Conservation (phyloP, 495 filamentous ascomycete genomes). For the Lindgomyces ingoldianus region DNA sequence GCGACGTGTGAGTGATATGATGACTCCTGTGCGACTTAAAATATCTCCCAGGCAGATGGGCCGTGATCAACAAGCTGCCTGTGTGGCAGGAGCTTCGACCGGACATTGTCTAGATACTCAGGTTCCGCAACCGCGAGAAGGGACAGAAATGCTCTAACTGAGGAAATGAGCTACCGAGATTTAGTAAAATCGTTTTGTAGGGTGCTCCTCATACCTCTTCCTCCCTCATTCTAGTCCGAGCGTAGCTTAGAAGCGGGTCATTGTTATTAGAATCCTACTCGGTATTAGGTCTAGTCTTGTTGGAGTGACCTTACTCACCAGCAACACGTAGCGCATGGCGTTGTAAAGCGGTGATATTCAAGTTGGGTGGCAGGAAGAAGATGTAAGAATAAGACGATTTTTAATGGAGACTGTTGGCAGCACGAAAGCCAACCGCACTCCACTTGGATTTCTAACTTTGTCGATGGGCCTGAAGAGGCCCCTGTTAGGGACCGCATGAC, state of each 20-base stretch:
- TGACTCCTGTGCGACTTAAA: not conserved
- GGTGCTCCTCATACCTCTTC: conserved; percentile 14
- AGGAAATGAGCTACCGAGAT: conserved; percentile 15
- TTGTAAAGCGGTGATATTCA: too few species aligned
- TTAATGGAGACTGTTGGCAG: too few species aligned
- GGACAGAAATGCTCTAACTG: conserved; percentile 14
- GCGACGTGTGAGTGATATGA: too few species aligned
- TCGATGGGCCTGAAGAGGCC: too few species aligned
- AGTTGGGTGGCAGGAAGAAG: too few species aligned
- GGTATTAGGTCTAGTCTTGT: conserved; percentile 5
- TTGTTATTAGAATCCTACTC: conserved; percentile 16
- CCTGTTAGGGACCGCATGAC: too few species aligned
- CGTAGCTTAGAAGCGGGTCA: conserved; percentile 10
- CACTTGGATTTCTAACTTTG: too few species aligned
- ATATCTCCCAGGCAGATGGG: not conserved
- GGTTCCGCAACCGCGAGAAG: conserved; percentile 17
- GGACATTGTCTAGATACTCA: conserved; percentile 15
- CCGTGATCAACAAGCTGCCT: not conserved
- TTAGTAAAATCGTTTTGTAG: conserved; percentile 14
- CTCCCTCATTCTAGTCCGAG: conserved; percentile 14
- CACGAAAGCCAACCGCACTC: too few species aligned
- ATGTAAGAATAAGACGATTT: too few species aligned
- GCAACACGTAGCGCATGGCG: too few species aligned
- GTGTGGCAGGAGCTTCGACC: conserved; percentile 19
- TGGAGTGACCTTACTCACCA: too few species aligned